These are phyloP conservation scores for Sistotremastrum niveocremeum DNA, from an alignment of 768 basidiomycete species.

Conservation along the genomic window DNA sequence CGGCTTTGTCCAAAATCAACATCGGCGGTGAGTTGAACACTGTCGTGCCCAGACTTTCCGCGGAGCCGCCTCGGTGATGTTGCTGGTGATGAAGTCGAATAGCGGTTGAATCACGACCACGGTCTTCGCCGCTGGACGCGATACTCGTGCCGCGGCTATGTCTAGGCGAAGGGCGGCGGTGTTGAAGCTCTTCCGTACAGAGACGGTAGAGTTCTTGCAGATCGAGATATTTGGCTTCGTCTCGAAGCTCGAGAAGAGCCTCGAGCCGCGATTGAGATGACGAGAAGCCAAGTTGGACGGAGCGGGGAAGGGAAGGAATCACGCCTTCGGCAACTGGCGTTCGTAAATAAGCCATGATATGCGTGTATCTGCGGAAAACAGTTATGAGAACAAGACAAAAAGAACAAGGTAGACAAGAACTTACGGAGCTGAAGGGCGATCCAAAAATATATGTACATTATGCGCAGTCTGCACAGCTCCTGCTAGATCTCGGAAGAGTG, in stretches of 20 bases:
- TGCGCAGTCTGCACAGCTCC: slow-evolving; percentile 4
- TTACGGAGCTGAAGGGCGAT: slow-evolving; percentile 69
- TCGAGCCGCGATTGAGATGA: slow-evolving; percentile 40
- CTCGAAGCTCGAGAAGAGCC: slow-evolving; percentile 57
- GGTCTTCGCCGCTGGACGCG: no score
- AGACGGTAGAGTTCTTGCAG: slow-evolving; percentile 51
- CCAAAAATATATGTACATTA: slow-evolving; percentile 60
- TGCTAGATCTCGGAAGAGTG: slow-evolving; percentile 33
- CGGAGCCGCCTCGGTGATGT: no score
- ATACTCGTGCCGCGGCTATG: no score
- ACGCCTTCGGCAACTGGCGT: slow-evolving; percentile 21
- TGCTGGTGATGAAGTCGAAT: no score
- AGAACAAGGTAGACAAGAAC: slow-evolving; percentile 16
- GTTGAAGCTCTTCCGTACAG: slow-evolving; percentile 53
- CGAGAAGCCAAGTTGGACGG: slow-evolving; percentile 31
- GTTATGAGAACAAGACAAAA: slow-evolving; percentile 1
- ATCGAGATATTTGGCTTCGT: slow-evolving; percentile 67
- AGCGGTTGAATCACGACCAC: no score
- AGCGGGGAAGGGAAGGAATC: slow-evolving; percentile 39
- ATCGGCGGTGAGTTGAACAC: no score
- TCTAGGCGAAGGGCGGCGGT: slow-evolving; percentile 16
- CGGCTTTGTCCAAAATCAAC: no score
- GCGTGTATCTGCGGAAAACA: slow-evolving; percentile 38
- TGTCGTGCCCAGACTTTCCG: no score
- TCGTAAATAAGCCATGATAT: slow-evolving; percentile 62